A percentile compares a stretch with the other conserved stretches of the same genome.
Evolutionary conservation across 1,284 basidiomycete genomes (phyloP).

Genomic region (Boletus smithii): DNA sequence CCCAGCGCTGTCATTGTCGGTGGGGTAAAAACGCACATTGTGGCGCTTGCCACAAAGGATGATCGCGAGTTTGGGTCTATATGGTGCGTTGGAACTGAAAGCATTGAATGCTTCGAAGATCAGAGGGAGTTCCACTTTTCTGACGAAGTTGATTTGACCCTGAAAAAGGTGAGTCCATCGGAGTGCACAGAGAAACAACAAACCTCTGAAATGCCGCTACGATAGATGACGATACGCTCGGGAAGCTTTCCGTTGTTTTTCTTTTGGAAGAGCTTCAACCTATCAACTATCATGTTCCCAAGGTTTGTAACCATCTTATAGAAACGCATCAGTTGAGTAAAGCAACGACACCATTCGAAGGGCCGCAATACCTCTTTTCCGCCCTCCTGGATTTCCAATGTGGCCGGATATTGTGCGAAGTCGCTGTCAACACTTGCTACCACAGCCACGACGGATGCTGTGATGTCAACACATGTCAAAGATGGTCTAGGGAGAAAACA

Average conservation of each 20-base stretch:
- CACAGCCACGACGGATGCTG: constrained; percentile 75
- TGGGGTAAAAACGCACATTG: constrained; percentile 66
- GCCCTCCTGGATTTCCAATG: constrained; percentile 66
- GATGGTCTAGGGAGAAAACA: background rate
- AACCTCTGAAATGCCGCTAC: constrained; percentile 77
- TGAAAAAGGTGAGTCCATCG: constrained; percentile 28
- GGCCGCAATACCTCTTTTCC: constrained; percentile 40
- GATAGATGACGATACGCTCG: constrained; percentile 65
- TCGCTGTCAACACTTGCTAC: constrained; percentile 64
- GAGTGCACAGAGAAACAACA: background rate
- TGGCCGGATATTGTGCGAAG: constrained; percentile 70
- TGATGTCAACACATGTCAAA: background rate
- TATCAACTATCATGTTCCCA: constrained; percentile 64
- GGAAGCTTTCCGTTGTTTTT: constrained; percentile 50
- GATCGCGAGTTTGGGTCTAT: constrained; percentile 68
- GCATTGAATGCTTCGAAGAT: constrained; percentile 59
- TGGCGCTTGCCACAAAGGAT: constrained; percentile 82
- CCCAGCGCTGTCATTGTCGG: too few relatives aligned
- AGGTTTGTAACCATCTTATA: constrained; percentile 68
- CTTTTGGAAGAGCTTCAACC: constrained; percentile 51
- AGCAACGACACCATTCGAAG: constrained; percentile 4
- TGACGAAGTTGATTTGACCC: constrained; percentile 72
- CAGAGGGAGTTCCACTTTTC: constrained; percentile 59
- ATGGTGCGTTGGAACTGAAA: constrained; percentile 46
- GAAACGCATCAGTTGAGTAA: constrained; percentile 25